Conservation (phyloP, 257 asterid species). For the Scutellaria barbata region DNA sequence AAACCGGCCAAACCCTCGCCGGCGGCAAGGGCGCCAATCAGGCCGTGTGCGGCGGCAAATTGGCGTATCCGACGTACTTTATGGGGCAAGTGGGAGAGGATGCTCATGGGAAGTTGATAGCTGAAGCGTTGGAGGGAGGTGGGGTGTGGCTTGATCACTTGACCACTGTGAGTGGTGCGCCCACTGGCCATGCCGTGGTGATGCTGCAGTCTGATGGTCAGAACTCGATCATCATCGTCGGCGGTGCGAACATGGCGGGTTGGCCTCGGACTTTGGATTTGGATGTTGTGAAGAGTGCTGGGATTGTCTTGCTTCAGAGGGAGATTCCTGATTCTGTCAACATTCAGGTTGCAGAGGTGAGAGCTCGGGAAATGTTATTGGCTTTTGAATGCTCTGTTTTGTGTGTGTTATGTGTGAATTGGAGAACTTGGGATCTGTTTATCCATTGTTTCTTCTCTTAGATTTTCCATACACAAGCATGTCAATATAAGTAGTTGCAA, state of each 20-base stretch:
- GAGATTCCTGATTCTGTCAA: slow-evolving; percentile 94
- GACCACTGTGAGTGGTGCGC: slow-evolving; percentile 57
- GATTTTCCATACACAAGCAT: background rate
- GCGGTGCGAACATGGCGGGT: slow-evolving; percentile 84
- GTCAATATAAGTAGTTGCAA: background rate
- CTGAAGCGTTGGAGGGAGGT: slow-evolving; percentile 64
- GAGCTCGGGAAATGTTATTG: slow-evolving; percentile 25
- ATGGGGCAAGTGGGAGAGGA: slow-evolving; percentile 90
- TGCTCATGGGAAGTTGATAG: slow-evolving; percentile 81
- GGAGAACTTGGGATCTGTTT: background rate
- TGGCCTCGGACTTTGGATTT: slow-evolving; percentile 82
- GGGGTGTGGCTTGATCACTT: slow-evolving; percentile 73
- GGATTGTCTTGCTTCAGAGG: slow-evolving; percentile 93
- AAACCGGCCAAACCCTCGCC: slow-evolving; percentile 75
- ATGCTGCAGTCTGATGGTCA: slow-evolving; percentile 89
- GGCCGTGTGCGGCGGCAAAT: slow-evolving; percentile 83
- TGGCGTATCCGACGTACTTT: slow-evolving; percentile 77
- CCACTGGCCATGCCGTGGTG: slow-evolving; percentile 96
- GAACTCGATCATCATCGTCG: slow-evolving; percentile 87
- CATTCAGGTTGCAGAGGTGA: slow-evolving; percentile 89
- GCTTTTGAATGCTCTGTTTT: background rate
- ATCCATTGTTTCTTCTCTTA: background rate
- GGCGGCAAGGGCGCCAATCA: slow-evolving; percentile 99
- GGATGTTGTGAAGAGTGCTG: slow-evolving; percentile 69
- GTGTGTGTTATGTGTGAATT: background rate